Evolutionary conservation across 2,329 filamentous ascomycete genomes (phyloP), one percentile per base, ranked within the genome.

Genomic region (Leptographium radiaticola): DNA sequence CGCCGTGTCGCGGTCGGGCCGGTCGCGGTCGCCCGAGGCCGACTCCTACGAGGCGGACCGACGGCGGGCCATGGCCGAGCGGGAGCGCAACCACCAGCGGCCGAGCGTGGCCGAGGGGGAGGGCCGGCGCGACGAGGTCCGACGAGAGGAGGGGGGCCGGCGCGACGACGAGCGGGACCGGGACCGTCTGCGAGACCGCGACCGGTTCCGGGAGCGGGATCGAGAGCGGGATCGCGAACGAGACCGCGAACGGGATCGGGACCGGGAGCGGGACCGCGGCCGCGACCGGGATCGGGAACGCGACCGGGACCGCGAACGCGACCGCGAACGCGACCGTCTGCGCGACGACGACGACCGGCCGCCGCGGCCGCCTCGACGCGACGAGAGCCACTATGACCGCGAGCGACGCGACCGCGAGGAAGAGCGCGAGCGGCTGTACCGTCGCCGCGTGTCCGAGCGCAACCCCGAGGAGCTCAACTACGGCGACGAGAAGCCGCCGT

Each of bases 41-140:
- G 90, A 98, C 70, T 81, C 88, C 20, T 98, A 98, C 68, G 93
- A 97, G 69, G 93, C 90, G 56, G 93, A 98, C 66, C 83, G 93
- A 60, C 86, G 89, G 63, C 93, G 91, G 68, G 91, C 91, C 45
- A 90, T 93, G 65, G 89, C 90, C 55, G 90, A 95, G 65, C 85
- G 94, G 49, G 94, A 97, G 71, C 86, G 90, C 60, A 90, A 94
- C 62, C 94, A 95, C 70, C 84, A 88, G 67, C 94, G 93, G 71
- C 75, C 81, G 46, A 82, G 78, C 65, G 81, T 81, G 70, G 86
- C 84, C 59, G 80, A 83, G 34, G 62, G 79, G 73, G 59, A 68
- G 81, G 20, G 30, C 13, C 43, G 77, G 80, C 58, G 75, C 62
- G 66, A 18, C 62, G 63, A 15, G 65, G n/a, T n/a, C n/a, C n/a